These are phyloP conservation scores for Cystoisospora suis DNA, from an alignment of 169 alveolate genomes.

Conservation along the genomic window DNA sequence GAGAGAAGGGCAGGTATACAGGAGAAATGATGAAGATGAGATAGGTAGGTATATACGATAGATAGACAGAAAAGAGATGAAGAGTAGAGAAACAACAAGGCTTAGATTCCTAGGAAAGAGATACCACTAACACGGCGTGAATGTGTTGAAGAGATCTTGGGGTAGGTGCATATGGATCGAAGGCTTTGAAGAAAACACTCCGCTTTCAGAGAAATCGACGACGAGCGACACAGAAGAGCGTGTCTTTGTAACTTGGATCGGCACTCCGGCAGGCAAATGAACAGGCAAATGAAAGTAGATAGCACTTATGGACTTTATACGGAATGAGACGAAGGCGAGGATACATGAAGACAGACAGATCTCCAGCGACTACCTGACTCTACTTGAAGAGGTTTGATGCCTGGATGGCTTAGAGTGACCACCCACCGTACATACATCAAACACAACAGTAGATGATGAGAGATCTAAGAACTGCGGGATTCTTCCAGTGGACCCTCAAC, in stretches of 20 bases:
- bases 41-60: not conserved
- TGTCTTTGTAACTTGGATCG: not conserved
- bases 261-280: not conserved
- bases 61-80: not conserved
- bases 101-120: not conserved
- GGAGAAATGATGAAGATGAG: not conserved
- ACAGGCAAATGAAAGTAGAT: not conserved
- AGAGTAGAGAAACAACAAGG: not conserved
- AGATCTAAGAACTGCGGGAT: no score
- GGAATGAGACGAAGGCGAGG: not conserved
- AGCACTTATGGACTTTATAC: not conserved
- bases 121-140: not conserved
- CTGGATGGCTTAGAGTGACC: no score
- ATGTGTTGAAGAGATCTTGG: not conserved
- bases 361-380: not conserved
- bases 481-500: no score
- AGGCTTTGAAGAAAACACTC: not conserved
- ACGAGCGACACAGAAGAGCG: not conserved
- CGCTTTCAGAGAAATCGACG: not conserved
- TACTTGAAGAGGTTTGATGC: not conserved
- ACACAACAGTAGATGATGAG: no score
- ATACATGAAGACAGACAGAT: not conserved
- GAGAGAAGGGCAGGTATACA: not conserved
- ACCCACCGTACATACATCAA: no score
- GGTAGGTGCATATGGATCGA: no score